Base-by-base conservation (phyloP, 2,329 filamentous ascomycete genomes). In the Albifimbria verrucaria region DNA sequence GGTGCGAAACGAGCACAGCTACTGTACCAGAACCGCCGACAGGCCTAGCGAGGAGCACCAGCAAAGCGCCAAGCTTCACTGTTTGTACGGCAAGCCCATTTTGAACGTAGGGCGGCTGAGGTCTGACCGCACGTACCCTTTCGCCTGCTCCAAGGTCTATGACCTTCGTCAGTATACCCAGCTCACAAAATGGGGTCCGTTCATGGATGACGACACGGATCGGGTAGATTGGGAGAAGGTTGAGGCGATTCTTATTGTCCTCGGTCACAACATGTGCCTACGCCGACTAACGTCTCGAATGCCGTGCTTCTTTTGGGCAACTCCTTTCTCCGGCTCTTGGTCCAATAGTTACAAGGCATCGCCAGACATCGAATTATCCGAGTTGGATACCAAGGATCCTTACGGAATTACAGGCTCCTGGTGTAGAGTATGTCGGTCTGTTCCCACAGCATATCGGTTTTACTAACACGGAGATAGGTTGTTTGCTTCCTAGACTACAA, bases 151-250 rank as follows among this genome's bases (percentile, higher is more conserved):
- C 45, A 81, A 82, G 56, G 87, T 92, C 3, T 93, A 92, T 59
- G 88, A 92, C 63, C 69, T 92, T 47, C 77, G 89, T 1, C 78
- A 86, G 58, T 89, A 90, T 67, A 87, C 81, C 0, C 65, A 72
- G 2, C 66, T 69, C 23, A 86, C 80, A 1, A 66, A 76, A 32
- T 92, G 89, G 88, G 89, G 89, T 0, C 89, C 89, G 0, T 92
- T 90, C 61, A 72, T 79, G 62, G 73, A 81, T 48, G 88, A 92
- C 62, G 82, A 79, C 2, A 78, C 75, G 2, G 77, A 77, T 50
- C 68, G 70, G 5, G 85, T 90, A 0, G 88, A 93, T 68, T 93
- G 89, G 89, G 88, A 92, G 68, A 90, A 89, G 71, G 72, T 92
- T 11, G 89, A 92, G 68, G 85, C 87, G 9, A 81, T 91, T 51